Evolutionary conservation across 306 rosid genomes (phyloP), one percentile per base, ranked within the genome.

Genomic region (Trifolium subterraneum): DNA sequence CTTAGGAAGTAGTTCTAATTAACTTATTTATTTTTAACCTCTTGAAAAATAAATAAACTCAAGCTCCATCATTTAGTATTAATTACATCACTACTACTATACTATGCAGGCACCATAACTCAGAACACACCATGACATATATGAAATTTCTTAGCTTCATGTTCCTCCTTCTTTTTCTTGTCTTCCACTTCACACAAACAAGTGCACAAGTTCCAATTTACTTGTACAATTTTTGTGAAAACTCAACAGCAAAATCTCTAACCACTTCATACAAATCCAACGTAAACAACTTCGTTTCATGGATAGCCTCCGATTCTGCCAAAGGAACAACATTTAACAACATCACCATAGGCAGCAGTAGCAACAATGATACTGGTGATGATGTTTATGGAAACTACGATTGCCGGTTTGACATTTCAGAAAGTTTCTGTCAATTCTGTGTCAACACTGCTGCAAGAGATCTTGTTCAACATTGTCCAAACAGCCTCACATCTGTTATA

Each of bases 341-440:
- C 31, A 72, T 33, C 11, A n/a, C 0, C 39, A 47, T 77, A 68
- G n/a, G 68, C 22, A 14, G 5, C 47, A 33, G 14, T 5, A 31
- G 20, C 23, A 20, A 11, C 23, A 20, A 7, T 18, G 0, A 2
- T 1, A 5, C 31, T 27, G 5, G 31, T 1, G 68, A 71, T 41
- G 13, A 51, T 2, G 70, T 65, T 23, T 75, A 75, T 23, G 77
- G 78, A 11, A 0, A n/a, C 60, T 75, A 75, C 2, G 54, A 55
- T 2, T 75, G 84, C 51, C 16, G 78, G 0, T 27, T 10, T 0
- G 78, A 64, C 23, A 44, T 22, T 13, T 0, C 12, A 0, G 42
- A 33, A 9, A 15, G 19, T 33, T 38, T 72, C n/a, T 81, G 85
- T 19, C 76, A 66, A 45, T 81, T 77, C 54, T 81, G 85, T 9